phyloP scores from a whole-genome alignment of 2,329 filamentous ascomycete species.

The Mariannaea sp. region DNA sequence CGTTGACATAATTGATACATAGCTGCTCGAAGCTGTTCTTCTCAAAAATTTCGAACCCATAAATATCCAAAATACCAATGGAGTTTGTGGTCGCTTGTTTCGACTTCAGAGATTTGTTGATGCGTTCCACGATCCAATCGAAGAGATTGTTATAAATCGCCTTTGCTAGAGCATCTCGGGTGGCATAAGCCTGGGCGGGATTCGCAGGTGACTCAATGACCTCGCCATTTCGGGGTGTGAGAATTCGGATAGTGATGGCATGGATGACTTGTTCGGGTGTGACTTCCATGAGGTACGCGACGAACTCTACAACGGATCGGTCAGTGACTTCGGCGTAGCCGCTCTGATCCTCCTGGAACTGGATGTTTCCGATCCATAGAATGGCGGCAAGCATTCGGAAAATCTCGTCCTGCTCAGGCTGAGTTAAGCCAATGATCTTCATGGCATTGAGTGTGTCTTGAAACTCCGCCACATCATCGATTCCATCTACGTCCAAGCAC shows the following conservation, averaged over 20 bases:
- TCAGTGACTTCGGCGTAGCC: constrained; percentile 88
- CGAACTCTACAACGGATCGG: constrained; percentile 89
- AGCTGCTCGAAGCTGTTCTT: constrained; percentile 99
- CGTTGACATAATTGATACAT: constrained; percentile 99
- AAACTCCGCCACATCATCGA: constrained; percentile 89
- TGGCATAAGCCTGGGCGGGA: constrained; percentile 80
- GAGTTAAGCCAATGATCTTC: constrained; percentile 86
- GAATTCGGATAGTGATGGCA: constrained; percentile 85
- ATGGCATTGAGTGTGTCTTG: constrained; percentile 91
- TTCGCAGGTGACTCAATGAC: constrained; percentile 81
- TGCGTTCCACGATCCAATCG: constrained; percentile 94
- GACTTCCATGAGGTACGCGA: constrained; percentile 91
- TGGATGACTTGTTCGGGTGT: constrained; percentile 79
- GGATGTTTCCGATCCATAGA: constrained; percentile 92
- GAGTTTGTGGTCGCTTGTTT: constrained; percentile 77
- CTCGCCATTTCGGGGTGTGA: constrained; percentile 70
- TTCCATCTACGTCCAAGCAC: constrained; percentile 91
- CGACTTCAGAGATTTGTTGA: constrained; percentile 86
- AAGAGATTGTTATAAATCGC: constrained; percentile 98
- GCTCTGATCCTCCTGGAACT: constrained; percentile 85
- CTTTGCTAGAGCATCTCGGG: constrained; percentile 89
- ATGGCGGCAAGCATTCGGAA: constrained; percentile 93
- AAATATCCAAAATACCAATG: constrained; percentile 97
- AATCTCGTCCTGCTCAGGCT: constrained; percentile 91
- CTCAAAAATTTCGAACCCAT: constrained; percentile 99